Conservation (phyloP, 768 basidiomycete species). For the Hypholoma sublateritium region DNA sequence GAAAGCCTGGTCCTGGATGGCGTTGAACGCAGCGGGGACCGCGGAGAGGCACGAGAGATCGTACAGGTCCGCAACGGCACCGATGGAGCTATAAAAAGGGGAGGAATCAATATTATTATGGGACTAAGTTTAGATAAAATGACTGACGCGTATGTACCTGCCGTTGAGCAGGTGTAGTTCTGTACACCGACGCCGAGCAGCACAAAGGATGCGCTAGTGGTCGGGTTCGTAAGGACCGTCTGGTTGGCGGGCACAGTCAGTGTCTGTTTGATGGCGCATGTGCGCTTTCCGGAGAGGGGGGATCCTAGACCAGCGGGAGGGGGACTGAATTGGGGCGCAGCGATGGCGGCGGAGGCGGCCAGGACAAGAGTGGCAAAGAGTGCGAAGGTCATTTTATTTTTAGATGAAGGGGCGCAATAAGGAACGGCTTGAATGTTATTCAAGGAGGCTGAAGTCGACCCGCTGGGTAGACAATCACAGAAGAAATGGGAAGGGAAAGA, state of each 20-base stretch:
- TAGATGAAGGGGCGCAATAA: neutral
- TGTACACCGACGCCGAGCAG: conserved; percentile 50
- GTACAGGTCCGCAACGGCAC: conserved; percentile 52
- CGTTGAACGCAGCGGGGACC: conserved; percentile 23
- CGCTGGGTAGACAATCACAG: neutral
- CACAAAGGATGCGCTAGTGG: conserved; percentile 35
- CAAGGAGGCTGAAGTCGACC: neutral
- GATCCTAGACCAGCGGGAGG: conserved; percentile 7
- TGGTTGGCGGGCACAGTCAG: conserved; percentile 28
- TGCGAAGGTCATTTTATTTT: conserved; percentile 12
- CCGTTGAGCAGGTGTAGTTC: conserved; percentile 51
- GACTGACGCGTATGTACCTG: conserved; percentile 44
- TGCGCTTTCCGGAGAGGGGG: conserved; percentile 7
- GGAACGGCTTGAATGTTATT: neutral
- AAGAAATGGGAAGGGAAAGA: neutral
- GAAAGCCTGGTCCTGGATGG: conserved; percentile 29
- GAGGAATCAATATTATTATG: neutral
- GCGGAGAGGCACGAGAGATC: conserved; percentile 51
- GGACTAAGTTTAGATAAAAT: neutral
- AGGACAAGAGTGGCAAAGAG: conserved; percentile 14
- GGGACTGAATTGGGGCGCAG: conserved; percentile 12
- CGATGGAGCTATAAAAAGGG: conserved; percentile 35
- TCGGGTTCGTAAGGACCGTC: conserved; percentile 34
- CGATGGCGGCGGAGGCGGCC: conserved; percentile 14
- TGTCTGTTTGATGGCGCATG: conserved; percentile 27